phyloP scores from a whole-genome alignment of 2,329 filamentous ascomycete species.

The Cadophora sp. region DNA sequence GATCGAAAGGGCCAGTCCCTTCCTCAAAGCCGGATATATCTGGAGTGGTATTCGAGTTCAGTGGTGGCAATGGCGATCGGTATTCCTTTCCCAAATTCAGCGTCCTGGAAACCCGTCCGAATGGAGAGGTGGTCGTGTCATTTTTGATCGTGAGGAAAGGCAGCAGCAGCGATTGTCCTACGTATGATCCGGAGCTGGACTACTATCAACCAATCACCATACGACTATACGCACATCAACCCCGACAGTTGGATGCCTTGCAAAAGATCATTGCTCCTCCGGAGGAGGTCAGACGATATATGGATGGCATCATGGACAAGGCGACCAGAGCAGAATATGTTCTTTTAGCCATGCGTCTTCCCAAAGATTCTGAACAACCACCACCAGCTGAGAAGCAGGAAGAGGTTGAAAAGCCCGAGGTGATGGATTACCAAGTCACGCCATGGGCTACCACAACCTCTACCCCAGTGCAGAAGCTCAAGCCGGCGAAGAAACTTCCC shows the following conservation, averaged over 20 bases:
- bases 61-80: conserved; percentile 71
- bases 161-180: conserved; percentile 65
- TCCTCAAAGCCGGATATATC: conserved; percentile 65
- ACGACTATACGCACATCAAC: conserved; percentile 60
- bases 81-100: conserved; percentile 82
- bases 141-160: conserved; percentile 80
- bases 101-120: conserved; percentile 72
- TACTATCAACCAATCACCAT: conserved; percentile 80
- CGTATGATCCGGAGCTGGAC: conserved; percentile 67
- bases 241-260: conserved; percentile 66
- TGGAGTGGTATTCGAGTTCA: conserved; percentile 74
- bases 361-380: conserved; percentile 47
- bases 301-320: conserved; percentile 74
- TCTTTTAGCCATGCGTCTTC: conserved; percentile 70
- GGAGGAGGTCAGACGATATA: conserved; percentile 69
- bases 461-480: conserved; percentile 29
- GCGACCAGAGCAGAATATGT: conserved; percentile 74
- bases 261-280: conserved; percentile 66
- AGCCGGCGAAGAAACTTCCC: conserved; percentile 41
- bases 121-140: conserved; percentile 70
- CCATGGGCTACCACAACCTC: conserved; percentile 39
- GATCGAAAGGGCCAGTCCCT: conserved; percentile 65
- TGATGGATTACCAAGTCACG: conserved; percentile 29
- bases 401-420: conserved; percentile 22
- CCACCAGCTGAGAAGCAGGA: conserved; percentile 29